phyloP scores from a whole-genome alignment of 495 filamentous ascomycete genomes.

The Lichenothelia convexa region DNA sequence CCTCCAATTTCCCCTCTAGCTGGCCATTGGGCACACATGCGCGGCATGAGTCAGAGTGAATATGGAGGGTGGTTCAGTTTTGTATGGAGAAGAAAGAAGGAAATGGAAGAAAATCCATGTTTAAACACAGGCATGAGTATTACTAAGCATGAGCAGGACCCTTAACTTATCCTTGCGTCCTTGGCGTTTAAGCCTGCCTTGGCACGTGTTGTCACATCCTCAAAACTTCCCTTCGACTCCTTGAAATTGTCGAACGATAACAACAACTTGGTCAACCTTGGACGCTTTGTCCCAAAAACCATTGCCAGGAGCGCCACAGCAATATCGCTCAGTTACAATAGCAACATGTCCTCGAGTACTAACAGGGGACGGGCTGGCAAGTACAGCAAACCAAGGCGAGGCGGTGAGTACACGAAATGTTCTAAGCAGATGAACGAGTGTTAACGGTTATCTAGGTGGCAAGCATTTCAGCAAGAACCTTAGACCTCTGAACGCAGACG shows the following conservation, averaged over 20 bases:
- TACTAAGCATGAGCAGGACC: not conserved
- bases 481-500: conserved; percentile 68
- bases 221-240: not conserved
- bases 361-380: conserved; percentile 72
- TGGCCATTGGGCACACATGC: conserved; percentile 33
- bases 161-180: not conserved
- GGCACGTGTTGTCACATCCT: not conserved
- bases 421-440: conserved; percentile 1
- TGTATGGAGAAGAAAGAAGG: conserved; percentile 36
- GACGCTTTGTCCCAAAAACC: conserved; percentile 1
- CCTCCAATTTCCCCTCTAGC: conserved; percentile 64
- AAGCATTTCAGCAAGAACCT: conserved; percentile 88
- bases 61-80: conserved; percentile 55
- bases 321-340: no score
- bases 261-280: conserved; percentile 6
- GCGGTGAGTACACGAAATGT: conserved; percentile 38
- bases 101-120: not conserved
- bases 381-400: conserved; percentile 80
- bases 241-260: not conserved
- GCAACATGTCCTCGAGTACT: conserved; percentile 40
- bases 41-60: conserved; percentile 52
- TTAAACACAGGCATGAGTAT: not conserved
- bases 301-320: not conserved
- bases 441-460: conserved; percentile 42
- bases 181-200: not conserved